phyloP scores from a whole-genome alignment of 1,139 yeast genomes.

The Yamadazyma triangularis region DNA sequence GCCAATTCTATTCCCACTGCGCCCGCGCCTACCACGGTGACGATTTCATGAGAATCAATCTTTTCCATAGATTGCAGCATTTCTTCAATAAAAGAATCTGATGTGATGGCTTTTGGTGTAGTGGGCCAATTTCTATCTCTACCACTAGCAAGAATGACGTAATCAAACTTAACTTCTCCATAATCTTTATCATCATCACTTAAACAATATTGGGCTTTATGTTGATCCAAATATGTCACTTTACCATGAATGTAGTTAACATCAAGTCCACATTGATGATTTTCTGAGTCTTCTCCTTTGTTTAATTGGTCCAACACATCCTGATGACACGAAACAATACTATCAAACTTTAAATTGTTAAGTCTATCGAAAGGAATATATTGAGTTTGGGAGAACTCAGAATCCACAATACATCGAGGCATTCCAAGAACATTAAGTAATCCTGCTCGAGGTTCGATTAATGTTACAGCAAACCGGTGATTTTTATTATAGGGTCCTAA shows the following conservation, averaged over 20 bases:
- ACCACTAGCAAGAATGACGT: conserved; percentile 47
- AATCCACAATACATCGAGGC: conserved; percentile 45
- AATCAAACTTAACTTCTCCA: conserved; percentile 40
- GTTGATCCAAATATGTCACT: conserved; percentile 25
- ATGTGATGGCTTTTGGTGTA: conserved; percentile 39
- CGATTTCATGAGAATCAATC: conserved; percentile 17
- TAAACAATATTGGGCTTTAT: conserved; percentile 20
- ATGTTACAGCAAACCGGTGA: conserved; percentile 24
- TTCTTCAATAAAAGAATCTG: conserved; percentile 25
- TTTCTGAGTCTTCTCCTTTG: conserved; percentile 8
- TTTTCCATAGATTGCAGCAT: conserved; percentile 26
- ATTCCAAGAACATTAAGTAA: conserved; percentile 49
- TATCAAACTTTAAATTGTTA: conserved; percentile 28
- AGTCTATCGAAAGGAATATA: conserved; percentile 31
- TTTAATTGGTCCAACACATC: conserved; percentile 11
- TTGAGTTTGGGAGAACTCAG: conserved; percentile 42
- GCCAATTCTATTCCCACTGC: conserved; percentile 50
- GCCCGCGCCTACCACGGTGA: conserved; percentile 45
- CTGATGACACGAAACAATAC: conserved; percentile 19
- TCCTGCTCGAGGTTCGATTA: conserved; percentile 51
- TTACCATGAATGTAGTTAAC: conserved; percentile 39
- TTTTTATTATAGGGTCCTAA: conserved; percentile 5
- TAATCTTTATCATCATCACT: conserved; percentile 9
- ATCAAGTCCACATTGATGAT: conserved; percentile 11
- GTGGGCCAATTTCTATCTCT: conserved; percentile 52